Base-by-base conservation (phyloP, 257 asterid species). In the Ophiorrhiza pumila region DNA sequence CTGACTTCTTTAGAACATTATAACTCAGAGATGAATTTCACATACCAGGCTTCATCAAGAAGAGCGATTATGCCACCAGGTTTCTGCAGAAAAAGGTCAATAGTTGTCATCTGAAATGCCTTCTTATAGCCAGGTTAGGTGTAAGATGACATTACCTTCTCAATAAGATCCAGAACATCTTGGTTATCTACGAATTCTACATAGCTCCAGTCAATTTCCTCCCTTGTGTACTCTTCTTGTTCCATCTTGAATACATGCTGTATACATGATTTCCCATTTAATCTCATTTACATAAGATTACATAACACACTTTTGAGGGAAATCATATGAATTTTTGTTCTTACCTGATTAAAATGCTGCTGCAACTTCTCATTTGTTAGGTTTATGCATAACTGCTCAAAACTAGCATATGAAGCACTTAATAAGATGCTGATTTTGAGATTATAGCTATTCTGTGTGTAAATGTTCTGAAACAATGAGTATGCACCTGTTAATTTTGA, bases 171-270 rank as follows among this genome's bases (percentile, higher is more conserved):
- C 77, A 93, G 75, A 68, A 93, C 96, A 81, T 93, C 98, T 85
- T 91, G 97, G 79, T 93, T 93, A 83, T 93, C 98, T 58, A 91
- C 93, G 55, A 93, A 93, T 80, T 93, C 98, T 67, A 93, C 95
- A 58, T 93, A 93, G 72, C 98, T 93, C 98, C 98, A 93, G 85
- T 93, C 75, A 67, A 93, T 93, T 83, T 91, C 96, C 83, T 91
- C 98, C 79, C 85, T 89, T 2, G 95, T 88, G 69, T 93, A 93
- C 72, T 93, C 98, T 66, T 91, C 98, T 85, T 93, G 98, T 80
- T 91, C 98, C 98, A 94, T 94, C 87, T 91, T 94, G 87, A 94
- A 94, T 46, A 94, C 97, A 64, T 94, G 97, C 98, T 93, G 95
- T 71, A 61, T 43, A 50, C 65, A 57, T 76, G 71, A 55, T 57